Percentiles rank a stretch among this genome's conserved stretches.
Conservation (phyloP, 2,329 filamentous ascomycete species). For the Fusarium chaquense region DNA sequence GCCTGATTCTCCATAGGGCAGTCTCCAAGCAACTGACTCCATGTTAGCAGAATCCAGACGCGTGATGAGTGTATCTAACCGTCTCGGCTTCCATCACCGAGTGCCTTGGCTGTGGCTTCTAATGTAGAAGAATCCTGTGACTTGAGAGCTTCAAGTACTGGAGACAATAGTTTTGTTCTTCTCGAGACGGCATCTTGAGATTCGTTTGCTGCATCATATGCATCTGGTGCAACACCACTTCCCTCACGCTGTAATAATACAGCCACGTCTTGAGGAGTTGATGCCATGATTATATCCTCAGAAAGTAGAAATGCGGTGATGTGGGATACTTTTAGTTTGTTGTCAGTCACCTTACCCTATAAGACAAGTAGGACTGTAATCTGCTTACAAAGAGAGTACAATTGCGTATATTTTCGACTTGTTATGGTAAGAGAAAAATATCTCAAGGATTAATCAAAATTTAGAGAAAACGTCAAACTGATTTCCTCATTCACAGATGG, state of each 20-base stretch:
- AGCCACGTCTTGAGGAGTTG: constrained; percentile 56
- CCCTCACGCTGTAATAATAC: constrained; percentile 53
- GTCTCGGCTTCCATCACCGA: constrained; percentile 68
- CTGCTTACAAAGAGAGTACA: background rate
- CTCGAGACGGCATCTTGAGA: constrained; percentile 37
- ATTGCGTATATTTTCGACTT: background rate
- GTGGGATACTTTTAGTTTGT: background rate
- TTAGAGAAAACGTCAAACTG: background rate
- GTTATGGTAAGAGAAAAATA: background rate
- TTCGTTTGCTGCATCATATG: constrained; percentile 47
- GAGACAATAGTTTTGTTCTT: constrained; percentile 51
- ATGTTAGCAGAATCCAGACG: background rate
- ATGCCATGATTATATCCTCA: constrained; percentile 17
- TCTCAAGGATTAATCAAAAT: background rate
- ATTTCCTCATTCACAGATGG: background rate
- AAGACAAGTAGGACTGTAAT: background rate
- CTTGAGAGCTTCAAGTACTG: constrained; percentile 56
- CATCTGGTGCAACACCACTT: constrained; percentile 44
- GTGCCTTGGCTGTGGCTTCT: constrained; percentile 61
- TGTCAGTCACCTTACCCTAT: constrained; percentile 8
- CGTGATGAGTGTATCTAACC: constrained; percentile 54
- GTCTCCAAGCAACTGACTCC: constrained; percentile 65
- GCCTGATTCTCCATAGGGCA: constrained; percentile 68
- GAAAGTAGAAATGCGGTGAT: background rate
- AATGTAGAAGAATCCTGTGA: constrained; percentile 54